phyloP scores from a whole-genome alignment of 1,284 basidiomycete genomes.

The Termitomyces sp. region DNA sequence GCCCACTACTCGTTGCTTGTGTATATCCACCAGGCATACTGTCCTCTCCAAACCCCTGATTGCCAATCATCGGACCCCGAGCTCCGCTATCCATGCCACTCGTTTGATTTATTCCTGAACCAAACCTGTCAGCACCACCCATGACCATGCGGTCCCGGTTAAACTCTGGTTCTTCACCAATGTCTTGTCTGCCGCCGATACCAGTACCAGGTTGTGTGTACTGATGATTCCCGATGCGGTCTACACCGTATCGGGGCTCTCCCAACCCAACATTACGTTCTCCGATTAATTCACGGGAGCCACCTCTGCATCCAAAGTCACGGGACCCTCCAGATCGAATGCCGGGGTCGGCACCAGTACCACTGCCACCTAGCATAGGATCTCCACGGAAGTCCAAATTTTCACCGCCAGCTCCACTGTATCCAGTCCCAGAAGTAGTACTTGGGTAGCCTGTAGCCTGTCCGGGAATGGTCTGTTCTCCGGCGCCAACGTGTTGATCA shows the following conservation, averaged over 20 bases:
- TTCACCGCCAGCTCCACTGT: slow-evolving; percentile 7
- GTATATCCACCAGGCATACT: slow-evolving; percentile 9
- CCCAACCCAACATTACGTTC: background rate
- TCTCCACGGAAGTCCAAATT: slow-evolving; percentile 6
- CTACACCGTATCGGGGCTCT: slow-evolving; percentile 4
- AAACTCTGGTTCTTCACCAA: background rate
- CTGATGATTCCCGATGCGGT: background rate
- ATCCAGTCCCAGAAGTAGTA: background rate
- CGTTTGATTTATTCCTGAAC: background rate
- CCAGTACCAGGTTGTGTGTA: slow-evolving; percentile 4
- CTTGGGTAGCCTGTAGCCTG: background rate
- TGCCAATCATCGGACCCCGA: background rate
- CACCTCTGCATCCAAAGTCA: background rate
- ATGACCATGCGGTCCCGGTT: slow-evolving; percentile 1
- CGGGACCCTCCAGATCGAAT: slow-evolving; percentile 1
- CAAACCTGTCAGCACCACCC: background rate
- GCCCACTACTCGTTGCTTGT: background rate
- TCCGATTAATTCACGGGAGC: background rate
- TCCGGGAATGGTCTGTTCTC: background rate
- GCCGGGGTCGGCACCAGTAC: slow-evolving; percentile 1
- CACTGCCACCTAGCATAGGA: slow-evolving; percentile 3
- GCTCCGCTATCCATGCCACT: background rate
- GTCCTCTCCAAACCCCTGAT: background rate
- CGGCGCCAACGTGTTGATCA: background rate
- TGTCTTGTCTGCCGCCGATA: slow-evolving; percentile 1